Conservation (phyloP, 176 grass and related monocot genomes). For the Phoenix dactylifera region DNA sequence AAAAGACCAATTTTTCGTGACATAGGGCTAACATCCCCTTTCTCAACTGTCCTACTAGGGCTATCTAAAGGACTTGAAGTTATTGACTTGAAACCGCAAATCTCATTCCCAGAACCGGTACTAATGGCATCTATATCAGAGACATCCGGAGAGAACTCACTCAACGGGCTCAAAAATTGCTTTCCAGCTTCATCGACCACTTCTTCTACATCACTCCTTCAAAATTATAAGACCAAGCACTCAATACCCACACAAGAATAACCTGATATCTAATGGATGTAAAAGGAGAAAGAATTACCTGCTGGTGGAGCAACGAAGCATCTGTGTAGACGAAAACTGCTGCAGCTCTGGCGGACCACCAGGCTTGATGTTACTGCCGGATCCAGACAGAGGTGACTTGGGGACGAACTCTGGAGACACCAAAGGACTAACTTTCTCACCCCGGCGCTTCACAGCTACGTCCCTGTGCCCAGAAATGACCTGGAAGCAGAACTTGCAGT, state of each 20-base stretch:
- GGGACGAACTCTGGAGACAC: constrained; percentile 1
- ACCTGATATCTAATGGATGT: neutral
- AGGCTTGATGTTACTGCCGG: constrained; percentile 17
- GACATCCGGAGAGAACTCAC: constrained; percentile 45
- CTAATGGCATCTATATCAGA: constrained; percentile 80
- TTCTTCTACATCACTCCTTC: constrained; percentile 43
- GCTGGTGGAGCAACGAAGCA: constrained; percentile 14
- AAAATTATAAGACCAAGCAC: neutral
- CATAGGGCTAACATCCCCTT: constrained; percentile 28
- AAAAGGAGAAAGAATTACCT: constrained; percentile 29
- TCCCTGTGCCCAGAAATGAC: neutral
- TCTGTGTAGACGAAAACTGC: constrained; percentile 43
- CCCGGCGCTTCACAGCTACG: neutral
- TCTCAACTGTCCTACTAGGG: constrained; percentile 38
- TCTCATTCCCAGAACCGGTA: constrained; percentile 39
- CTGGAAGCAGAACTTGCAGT: constrained; percentile 8
- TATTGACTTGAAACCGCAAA: constrained; percentile 33
- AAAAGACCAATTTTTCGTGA: constrained; percentile 24
- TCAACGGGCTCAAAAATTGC: constrained; percentile 39
- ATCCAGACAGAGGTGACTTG: constrained; percentile 33
- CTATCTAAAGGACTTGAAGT: constrained; percentile 50
- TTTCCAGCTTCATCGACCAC: constrained; percentile 34
- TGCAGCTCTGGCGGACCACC: constrained; percentile 25
- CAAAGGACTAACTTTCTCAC: constrained; percentile 9
- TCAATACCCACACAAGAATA: too few relatives aligned